Conservation (phyloP, 257 asterid genomes). For the Primulina eburnea region DNA sequence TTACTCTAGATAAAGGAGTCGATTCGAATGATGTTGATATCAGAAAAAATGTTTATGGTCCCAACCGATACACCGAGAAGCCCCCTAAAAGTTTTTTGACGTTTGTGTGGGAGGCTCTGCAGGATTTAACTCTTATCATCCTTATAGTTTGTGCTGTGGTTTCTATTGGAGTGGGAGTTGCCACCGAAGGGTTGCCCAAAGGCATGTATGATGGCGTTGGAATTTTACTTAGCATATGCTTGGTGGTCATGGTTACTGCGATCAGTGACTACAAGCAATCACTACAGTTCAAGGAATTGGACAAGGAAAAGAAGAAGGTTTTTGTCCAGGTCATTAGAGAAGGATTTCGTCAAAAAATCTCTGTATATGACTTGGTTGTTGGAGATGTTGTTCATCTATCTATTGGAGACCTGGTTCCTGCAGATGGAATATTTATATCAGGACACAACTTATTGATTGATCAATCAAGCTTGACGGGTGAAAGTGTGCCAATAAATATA, state of each 20-base stretch:
- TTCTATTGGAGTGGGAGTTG: conserved; percentile 89
- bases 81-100: conserved; percentile 84
- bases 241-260: conserved; percentile 88
- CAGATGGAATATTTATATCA: conserved; percentile 78
- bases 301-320: conserved; percentile 92
- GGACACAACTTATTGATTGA: conserved; percentile 83
- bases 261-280: conserved; percentile 95
- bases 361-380: conserved; percentile 81
- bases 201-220: conserved; percentile 94
- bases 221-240: conserved; percentile 72
- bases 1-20: conserved; percentile 67
- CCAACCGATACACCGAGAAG: conserved; percentile 76
- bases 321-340: conserved; percentile 82
- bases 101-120: conserved; percentile 97
- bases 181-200: conserved; percentile 97
- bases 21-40: conserved; percentile 53
- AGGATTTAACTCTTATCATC: conserved; percentile 84
- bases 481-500: conserved; percentile 77
- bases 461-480: conserved; percentile 96
- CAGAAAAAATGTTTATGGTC: conserved; percentile 67
- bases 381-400: conserved; percentile 78
- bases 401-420: conserved; percentile 85
- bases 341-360: conserved; percentile 73
- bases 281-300: conserved; percentile 91
- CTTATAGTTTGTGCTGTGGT: conserved; percentile 89